Evolutionary conservation across 106 monocot species (phyloP).

Genomic region (Dioscorea zingiberensis): DNA sequence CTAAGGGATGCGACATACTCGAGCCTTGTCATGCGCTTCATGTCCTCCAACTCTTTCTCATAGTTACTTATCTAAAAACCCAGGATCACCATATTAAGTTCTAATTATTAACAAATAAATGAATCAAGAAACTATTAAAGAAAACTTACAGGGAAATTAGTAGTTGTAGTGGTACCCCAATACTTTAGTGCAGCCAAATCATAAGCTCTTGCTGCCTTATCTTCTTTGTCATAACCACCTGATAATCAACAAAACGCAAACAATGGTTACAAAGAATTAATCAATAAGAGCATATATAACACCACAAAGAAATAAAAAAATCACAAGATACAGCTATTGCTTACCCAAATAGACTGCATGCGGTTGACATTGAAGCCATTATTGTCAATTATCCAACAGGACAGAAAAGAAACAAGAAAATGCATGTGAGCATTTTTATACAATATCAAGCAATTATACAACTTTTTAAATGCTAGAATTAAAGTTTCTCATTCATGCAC

Average conservation of each 20-base stretch:
- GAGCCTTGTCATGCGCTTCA: conserved; percentile 66
- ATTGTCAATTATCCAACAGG: not conserved
- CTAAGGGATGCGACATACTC: conserved; percentile 69
- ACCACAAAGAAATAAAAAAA: too few relatives aligned
- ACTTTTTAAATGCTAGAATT: not conserved
- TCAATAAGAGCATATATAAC: too few relatives aligned
- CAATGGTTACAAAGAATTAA: not conserved
- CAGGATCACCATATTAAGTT: not conserved
- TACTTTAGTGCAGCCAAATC: conserved; percentile 97
- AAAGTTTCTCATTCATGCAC: conserved; percentile 6
- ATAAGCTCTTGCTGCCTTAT: conserved; percentile 89
- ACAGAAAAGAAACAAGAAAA: not conserved
- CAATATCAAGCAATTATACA: not conserved
- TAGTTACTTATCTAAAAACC: conserved; percentile 38
- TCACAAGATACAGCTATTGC: not conserved
- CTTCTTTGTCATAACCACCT: conserved; percentile 97
- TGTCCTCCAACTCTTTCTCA: conserved; percentile 56
- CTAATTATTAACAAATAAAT: not conserved
- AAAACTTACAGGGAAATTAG: conserved; percentile 78
- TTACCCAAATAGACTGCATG: conserved; percentile 46
- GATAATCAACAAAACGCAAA: not conserved
- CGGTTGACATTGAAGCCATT: not conserved
- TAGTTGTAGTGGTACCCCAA: conserved; percentile 91
- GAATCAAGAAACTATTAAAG: not conserved
- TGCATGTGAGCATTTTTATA: not conserved